phyloP scores from a whole-genome alignment of 352 stramenopile species.

The Globisporangium sylvaticum region DNA sequence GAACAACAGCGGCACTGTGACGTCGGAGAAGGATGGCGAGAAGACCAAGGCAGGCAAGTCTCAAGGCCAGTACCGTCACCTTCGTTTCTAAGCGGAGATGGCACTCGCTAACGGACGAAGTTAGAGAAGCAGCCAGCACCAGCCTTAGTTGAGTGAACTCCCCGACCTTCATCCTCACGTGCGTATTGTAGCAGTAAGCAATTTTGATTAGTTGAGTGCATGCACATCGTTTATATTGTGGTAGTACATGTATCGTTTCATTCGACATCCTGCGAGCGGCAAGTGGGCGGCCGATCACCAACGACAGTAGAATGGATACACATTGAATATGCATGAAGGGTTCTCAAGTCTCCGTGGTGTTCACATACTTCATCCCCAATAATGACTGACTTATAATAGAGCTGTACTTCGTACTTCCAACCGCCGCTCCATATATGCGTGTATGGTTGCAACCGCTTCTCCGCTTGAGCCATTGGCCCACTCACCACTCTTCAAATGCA shows the following conservation, averaged over 20 bases:
- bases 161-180: not conserved
- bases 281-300: not conserved
- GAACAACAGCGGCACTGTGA: conserved; percentile 9
- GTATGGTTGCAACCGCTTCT: not conserved
- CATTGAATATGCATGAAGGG: not conserved
- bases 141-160: not conserved
- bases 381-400: not conserved
- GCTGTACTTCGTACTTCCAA: not conserved
- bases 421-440: not conserved
- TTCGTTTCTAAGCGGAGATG: conserved; percentile 11
- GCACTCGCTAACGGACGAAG: conserved; percentile 14
- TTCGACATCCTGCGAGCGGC: not conserved
- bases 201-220: conserved; percentile 8
- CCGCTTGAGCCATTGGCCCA: not conserved
- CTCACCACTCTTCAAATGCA: not conserved
- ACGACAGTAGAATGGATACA: not conserved
- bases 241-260: conserved; percentile 8
- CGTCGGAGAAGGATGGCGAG: not conserved
- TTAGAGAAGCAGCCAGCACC: conserved; percentile 4
- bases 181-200: not conserved
- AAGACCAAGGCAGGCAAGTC: conserved; percentile 12
- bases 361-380: no score
- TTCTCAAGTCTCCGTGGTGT: not conserved
- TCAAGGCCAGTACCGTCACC: conserved; percentile 13
- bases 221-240: conserved; percentile 7